Base-by-base conservation (phyloP, 495 filamentous ascomycete species). In the Penicillium mononematosum region DNA sequence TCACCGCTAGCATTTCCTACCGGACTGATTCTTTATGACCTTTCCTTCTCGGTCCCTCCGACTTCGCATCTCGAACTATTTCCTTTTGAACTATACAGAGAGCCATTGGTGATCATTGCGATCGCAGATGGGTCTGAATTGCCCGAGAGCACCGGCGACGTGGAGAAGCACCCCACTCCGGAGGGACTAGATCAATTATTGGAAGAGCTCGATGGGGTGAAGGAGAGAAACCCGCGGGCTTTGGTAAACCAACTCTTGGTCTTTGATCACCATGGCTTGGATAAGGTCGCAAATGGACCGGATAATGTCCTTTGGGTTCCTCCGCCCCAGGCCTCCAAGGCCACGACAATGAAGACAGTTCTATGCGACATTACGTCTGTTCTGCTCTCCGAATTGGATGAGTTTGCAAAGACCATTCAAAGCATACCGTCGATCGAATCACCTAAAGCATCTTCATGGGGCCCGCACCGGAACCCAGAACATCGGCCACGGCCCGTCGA, bases 301-400 rank as follows among this genome's bases (percentile, higher is more conserved):
- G 70, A 77, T 27, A 75, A 75, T 63, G 71, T 95, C 32, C 75
- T 89, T 36, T 80, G 85, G 49, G 84, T 98, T 16, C 92, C 91
- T n/a, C 81, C 85, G 0, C 77, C 78, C 17, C 80, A 86, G 54
- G 78, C 83, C 19, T 89, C 85, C 34, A 89, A 85, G 68, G 82
- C 85, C 44, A 95, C 91, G n/a, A 96, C 90, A 4, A 92, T 96
- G 78, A 96, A 94, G 71, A 96, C 91, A 3, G 83, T 96, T 59
- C 86, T 98, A 80, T 96, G 94, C 67, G 92, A 97, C 71, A 83
- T 96, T 45, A 93, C 91, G 5, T 87, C 90, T 19, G 64, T 88
- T 17, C 73, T 99, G 39, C 78, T 99, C 22, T 89, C 88, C 10
- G 93, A 97, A 67, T 82, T 99, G 81, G 89, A 89, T 31, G 87